Conservation (phyloP, 305 asterid species). For the Fraxinus latifolia region DNA sequence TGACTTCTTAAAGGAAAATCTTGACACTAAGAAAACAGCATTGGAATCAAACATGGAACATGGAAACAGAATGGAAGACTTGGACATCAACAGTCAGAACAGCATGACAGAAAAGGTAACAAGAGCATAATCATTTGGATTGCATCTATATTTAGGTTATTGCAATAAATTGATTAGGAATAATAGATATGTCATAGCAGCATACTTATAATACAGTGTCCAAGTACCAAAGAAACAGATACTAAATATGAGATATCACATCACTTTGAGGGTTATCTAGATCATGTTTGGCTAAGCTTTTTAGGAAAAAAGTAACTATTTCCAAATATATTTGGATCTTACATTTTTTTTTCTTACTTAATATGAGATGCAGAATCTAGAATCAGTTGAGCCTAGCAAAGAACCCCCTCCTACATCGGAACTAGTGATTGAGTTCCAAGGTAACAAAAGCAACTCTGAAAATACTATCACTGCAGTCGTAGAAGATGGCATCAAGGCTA, state of each 20-base stretch:
- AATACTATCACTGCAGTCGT: neutral
- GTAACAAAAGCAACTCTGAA: neutral
- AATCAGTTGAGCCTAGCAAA: neutral
- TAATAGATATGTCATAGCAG: neutral
- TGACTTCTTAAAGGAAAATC: neutral
- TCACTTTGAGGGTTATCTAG: neutral
- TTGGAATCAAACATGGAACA: neutral
- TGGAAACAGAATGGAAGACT: neutral
- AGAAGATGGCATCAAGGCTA: neutral
- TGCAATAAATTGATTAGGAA: neutral
- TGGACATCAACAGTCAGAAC: neutral
- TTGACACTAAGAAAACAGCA: neutral
- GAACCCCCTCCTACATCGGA: neutral
- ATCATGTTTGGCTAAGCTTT: neutral
- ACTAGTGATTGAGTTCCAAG: neutral
- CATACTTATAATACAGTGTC: neutral
- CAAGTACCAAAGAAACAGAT: neutral
- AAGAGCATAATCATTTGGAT: neutral
- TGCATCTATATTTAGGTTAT: neutral
- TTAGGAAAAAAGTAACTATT: neutral
- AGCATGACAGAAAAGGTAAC: neutral
- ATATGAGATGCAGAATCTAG: neutral
- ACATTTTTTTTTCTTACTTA: neutral
- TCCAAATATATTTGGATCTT: neutral
- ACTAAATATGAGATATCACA: neutral